Evolutionary conservation across 176 grass and related monocot species (phyloP).

Genomic region (Themeda triandra): DNA sequence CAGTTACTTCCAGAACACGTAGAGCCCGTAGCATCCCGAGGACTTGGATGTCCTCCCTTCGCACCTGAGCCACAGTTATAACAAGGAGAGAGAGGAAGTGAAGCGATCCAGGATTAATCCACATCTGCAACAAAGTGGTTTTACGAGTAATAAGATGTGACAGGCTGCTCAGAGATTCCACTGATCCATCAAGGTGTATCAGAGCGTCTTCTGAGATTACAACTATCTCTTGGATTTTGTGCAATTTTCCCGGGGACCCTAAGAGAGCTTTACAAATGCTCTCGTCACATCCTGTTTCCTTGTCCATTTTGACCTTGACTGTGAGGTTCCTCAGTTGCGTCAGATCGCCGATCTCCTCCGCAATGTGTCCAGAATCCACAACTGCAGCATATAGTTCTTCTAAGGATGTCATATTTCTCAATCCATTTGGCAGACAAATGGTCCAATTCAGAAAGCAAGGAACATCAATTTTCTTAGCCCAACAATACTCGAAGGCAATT

Average conservation of each 20-base stretch:
- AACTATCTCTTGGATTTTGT: neutral
- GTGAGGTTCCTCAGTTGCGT: neutral
- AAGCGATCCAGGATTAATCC: neutral
- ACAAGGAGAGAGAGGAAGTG: neutral
- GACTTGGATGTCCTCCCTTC: neutral
- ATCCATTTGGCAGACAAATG: neutral
- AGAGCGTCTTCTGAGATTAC: fast-evolving
- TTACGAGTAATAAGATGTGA: fast-evolving
- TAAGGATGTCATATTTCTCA: neutral
- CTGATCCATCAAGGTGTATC: neutral
- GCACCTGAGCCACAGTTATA: neutral
- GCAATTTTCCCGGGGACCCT: neutral
- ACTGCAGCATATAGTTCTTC: fast-evolving
- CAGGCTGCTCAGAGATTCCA: neutral
- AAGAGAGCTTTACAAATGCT: neutral
- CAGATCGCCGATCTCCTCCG: neutral
- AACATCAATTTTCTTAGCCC: neutral
- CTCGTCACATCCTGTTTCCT: neutral
- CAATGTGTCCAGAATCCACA: neutral
- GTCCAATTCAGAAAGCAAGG: neutral
- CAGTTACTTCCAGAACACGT: neutral
- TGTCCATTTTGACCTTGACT: neutral
- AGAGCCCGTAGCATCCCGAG: neutral
- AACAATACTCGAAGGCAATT: neutral
- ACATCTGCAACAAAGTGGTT: neutral